Base-by-base conservation (phyloP, 179 eudicot genomes). In the Corrigiola litoralis region DNA sequence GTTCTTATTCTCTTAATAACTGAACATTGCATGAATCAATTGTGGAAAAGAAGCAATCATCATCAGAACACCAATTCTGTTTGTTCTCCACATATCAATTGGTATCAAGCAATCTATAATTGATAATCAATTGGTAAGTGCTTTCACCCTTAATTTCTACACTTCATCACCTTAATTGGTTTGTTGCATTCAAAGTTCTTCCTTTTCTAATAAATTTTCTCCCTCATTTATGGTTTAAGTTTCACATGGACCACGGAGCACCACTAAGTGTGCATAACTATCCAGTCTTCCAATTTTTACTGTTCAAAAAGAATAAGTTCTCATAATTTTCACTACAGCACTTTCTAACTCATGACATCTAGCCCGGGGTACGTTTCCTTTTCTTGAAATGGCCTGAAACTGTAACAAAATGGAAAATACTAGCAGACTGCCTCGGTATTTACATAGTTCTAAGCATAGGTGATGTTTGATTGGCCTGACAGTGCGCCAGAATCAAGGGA, bases 21-120 rank as follows among this genome's bases (percentile, higher is more conserved):
- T 73, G 5, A 58, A 60, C 29, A 32, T 73, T 37, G 38, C n/a
- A 0, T 23, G 16, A 33, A 8, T 0, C 0, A 0, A 16, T 7
- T 0, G 0, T 1, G 17, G 1, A 7, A 9, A 16, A 27, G 7
- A 21, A 21, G 36, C 24, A 13, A 13, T 66, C 11, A 8, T 34
- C n/a, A 32, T 73, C 14, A 65, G 34, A 54, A 59, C 72, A 31
- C 69, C 69, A 6, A 68, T 46, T 46, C 41, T 73, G 8, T 45
- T 67, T 31, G 4, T 32, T 61, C 59, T 73, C 28, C 44, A 61
- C 41, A 14, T 64, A 36, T 50, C 58, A 53, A 18, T 55, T 18
- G 56, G 12, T 5, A 67, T 62, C 50, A 31, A 1, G 66, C 7
- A 17, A 3, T 33, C 60, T 11, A 27, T 12, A 3, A 23, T 38